A percentile compares a stretch with the other conserved stretches of the same genome.
phyloP scores from a whole-genome alignment of 225 moss, liverwort and hornwort species.

The Antitrichia curtipendula region DNA sequence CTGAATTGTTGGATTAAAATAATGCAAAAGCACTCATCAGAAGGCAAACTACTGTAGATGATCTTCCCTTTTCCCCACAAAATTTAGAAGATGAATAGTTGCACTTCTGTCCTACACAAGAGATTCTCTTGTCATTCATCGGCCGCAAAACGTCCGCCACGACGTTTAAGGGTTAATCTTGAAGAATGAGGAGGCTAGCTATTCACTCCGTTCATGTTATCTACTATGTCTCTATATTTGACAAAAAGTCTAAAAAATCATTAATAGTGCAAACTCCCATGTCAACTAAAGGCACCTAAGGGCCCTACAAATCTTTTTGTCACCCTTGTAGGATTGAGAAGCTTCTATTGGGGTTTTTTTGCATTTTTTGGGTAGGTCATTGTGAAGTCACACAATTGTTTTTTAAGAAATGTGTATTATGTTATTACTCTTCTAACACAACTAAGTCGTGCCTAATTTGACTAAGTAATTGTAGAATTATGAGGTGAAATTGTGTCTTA shows the following conservation, averaged over 20 bases:
- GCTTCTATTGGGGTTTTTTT: background rate
- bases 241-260: background rate
- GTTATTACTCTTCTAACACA: background rate
- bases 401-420: accelerated
- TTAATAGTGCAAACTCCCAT: accelerated
- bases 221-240: background rate
- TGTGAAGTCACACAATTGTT: background rate
- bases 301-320: background rate
- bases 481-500: background rate
- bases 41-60: no score
- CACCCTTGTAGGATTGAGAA: accelerated
- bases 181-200: background rate
- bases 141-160: no score
- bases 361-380: background rate
- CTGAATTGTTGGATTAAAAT: no score
- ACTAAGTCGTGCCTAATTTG: no score
- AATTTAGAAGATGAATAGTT: no score
- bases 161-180: no score
- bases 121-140: no score
- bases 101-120: no score
- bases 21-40: no score
- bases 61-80: no score
- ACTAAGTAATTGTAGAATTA: background rate
- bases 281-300: accelerated
- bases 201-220: accelerated